These are phyloP conservation scores for Miscanthus lutarioriparius DNA, from an alignment of 176 grass and related monocot genomes.

Conservation along the genomic window DNA sequence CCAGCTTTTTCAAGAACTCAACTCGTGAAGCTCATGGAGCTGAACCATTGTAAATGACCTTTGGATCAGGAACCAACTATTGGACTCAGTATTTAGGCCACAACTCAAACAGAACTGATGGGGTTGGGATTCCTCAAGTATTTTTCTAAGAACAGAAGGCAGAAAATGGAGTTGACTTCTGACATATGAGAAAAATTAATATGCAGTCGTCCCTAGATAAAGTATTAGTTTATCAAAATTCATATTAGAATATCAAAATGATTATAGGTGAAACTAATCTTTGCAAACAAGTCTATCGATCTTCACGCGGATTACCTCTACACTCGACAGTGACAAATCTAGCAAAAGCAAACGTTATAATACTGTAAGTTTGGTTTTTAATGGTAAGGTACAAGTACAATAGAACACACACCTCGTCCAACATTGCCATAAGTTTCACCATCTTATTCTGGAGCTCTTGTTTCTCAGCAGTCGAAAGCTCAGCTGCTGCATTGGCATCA, in stretches of 20 bases:
- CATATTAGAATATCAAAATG: background rate
- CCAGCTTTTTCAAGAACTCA: slow-evolving; percentile 21
- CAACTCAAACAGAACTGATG: slow-evolving; percentile 1
- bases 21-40: slow-evolving; percentile 25
- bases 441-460: slow-evolving; percentile 98
- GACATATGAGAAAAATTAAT: slow-evolving; percentile 17
- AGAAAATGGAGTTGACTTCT: slow-evolving; percentile 46
- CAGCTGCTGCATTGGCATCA: slow-evolving; percentile 45
- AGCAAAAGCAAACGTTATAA: background rate
- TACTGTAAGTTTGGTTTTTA: slow-evolving; percentile 22
- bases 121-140: slow-evolving; percentile 25
- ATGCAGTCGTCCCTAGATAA: slow-evolving; percentile 18
- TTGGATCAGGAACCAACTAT: slow-evolving; percentile 33
- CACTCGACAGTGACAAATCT: background rate
- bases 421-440: slow-evolving; percentile 81
- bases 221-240: slow-evolving; percentile 20
- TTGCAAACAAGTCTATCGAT: background rate
- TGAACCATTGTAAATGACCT: slow-evolving; percentile 28
- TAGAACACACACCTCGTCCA: slow-evolving; percentile 77
- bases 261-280: slow-evolving; percentile 6
- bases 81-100: slow-evolving; percentile 16
- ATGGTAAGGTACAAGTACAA: slow-evolving; percentile 15
- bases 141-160: slow-evolving; percentile 26
- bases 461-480: slow-evolving; percentile 79
- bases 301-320: background rate